A percentile compares a stretch with the other conserved stretches of the same genome.
These are phyloP conservation scores for Myriosclerotinia curreyana DNA, from an alignment of 2,329 filamentous ascomycete species.

Conservation along the genomic window DNA sequence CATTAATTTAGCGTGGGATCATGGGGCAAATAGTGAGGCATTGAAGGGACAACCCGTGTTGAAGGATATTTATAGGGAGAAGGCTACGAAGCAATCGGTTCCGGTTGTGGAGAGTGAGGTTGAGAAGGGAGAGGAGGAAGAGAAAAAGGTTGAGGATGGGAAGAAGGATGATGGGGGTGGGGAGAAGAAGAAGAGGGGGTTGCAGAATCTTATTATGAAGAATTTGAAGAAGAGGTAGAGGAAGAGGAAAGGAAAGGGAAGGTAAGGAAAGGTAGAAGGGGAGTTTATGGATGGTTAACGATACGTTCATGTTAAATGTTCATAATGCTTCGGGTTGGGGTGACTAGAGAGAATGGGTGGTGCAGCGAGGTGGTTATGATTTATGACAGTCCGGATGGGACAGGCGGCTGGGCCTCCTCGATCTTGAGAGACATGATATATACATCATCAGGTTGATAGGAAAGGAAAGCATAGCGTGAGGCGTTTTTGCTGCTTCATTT, in stretches of 20 bases:
- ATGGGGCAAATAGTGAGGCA: constrained; percentile 51
- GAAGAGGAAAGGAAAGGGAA: too few species aligned
- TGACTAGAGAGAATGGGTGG: neutral
- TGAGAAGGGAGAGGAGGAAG: constrained; percentile 10
- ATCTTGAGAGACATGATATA: neutral
- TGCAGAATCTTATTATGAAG: constrained; percentile 20
- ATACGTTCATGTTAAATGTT: neutral
- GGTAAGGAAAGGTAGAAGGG: neutral
- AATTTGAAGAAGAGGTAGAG: constrained; percentile 20
- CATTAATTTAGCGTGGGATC: constrained; percentile 73
- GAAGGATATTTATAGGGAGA: constrained; percentile 48
- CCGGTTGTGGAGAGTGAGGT: constrained; percentile 43
- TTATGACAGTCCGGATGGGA: neutral
- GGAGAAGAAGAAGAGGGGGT: constrained; percentile 21
- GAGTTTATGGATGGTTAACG: neutral
- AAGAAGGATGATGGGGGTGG: constrained; percentile 30
- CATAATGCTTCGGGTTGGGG: neutral
- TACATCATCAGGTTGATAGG: neutral
- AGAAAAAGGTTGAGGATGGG: constrained; percentile 36
- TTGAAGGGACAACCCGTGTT: constrained; percentile 47
- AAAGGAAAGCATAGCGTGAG: constrained; percentile 4
- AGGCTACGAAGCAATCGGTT: constrained; percentile 51
- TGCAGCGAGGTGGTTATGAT: neutral
- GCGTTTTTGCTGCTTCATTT: neutral
- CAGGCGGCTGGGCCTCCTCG: neutral